These are phyloP conservation scores for Cornus controversa DNA, from an alignment of 148 eudicot species.

Conservation along the genomic window DNA sequence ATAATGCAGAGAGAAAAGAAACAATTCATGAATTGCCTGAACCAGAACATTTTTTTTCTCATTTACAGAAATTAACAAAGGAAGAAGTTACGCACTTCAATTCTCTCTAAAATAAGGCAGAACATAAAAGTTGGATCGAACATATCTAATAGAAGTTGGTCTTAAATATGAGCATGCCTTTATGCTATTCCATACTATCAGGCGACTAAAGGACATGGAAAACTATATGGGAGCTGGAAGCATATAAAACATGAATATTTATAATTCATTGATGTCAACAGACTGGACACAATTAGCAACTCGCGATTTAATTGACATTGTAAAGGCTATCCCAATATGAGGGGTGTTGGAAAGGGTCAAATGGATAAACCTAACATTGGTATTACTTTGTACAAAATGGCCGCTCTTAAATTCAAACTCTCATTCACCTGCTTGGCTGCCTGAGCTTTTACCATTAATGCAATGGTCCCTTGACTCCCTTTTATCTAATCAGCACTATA, in stretches of 20 bases:
- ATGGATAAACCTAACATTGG: no score
- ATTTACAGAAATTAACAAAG: not conserved
- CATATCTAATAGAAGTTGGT: not conserved
- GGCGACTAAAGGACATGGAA: not conserved
- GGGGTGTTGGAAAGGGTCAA: no score
- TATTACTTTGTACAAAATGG: no score
- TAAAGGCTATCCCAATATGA: not conserved
- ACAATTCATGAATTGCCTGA: not conserved
- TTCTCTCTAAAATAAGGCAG: not conserved
- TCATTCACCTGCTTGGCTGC: no score
- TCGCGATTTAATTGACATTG: not conserved
- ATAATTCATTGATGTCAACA: not conserved
- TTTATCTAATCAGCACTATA: no score
- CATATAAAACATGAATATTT: not conserved
- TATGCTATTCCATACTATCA: not conserved
- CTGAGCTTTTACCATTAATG: no score
- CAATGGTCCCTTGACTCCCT: no score
- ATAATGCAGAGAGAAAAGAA: not conserved
- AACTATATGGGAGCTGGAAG: not conserved
- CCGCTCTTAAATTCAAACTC: no score
- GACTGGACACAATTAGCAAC: not conserved
- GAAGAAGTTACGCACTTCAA: not conserved
- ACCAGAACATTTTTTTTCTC: not conserved
- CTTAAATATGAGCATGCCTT: conserved; percentile 6
- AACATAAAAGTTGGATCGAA: not conserved